phyloP scores from a whole-genome alignment of 768 basidiomycete genomes.

The Mycena vulgaris region DNA sequence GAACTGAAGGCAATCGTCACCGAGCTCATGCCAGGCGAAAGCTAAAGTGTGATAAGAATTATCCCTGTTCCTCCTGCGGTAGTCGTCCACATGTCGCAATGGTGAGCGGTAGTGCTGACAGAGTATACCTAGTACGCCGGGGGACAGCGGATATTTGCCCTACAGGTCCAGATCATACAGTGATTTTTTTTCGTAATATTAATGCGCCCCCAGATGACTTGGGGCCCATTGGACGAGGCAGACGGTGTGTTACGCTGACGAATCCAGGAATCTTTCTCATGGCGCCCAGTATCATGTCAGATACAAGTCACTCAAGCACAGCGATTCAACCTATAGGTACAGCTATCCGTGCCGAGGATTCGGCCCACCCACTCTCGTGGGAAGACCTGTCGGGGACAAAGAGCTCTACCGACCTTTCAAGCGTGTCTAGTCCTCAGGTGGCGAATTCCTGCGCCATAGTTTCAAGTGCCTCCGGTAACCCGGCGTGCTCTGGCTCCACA shows the following conservation, averaged over 20 bases:
- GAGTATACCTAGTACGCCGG: neutral
- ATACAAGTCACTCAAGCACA: neutral
- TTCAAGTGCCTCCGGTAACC: neutral
- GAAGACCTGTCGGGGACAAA: conserved; percentile 9
- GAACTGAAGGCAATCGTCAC: neutral
- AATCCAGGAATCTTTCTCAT: neutral
- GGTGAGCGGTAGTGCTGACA: neutral
- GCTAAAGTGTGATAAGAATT: conserved; percentile 16
- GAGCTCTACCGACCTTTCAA: neutral
- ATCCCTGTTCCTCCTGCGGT: conserved; percentile 17
- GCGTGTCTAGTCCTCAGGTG: neutral
- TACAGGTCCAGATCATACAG: neutral
- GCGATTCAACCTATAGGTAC: conserved; percentile 13
- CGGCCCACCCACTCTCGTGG: conserved; percentile 13
- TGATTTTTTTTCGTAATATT: neutral
- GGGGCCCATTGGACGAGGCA: conserved; percentile 8
- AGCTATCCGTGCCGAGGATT: neutral
- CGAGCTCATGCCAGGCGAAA: neutral
- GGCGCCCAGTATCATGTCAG: conserved; percentile 16
- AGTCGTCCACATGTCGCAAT: neutral
- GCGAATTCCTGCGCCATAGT: conserved; percentile 6
- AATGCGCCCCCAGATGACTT: neutral
- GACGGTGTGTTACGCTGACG: neutral
- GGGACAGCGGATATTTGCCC: conserved; percentile 13
- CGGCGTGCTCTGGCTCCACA: conserved; percentile 18